These are phyloP conservation scores for Termitomyces heimii DNA, from an alignment of 768 basidiomycete genomes.

Conservation along the genomic window DNA sequence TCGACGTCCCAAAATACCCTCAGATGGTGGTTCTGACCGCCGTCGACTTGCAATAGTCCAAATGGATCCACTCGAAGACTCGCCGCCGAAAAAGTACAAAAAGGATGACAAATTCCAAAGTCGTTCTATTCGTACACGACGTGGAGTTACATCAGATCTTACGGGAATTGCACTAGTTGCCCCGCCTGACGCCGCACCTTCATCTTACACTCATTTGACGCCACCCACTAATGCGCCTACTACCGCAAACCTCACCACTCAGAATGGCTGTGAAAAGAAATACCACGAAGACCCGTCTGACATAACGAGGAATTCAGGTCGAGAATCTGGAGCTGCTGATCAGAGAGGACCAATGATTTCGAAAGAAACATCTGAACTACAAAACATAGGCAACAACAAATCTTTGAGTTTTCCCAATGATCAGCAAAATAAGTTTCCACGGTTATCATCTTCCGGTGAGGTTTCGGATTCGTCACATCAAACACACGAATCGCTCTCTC, in stretches of 20 bases:
- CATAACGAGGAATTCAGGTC: constrained; percentile 22
- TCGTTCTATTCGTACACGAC: constrained; percentile 30
- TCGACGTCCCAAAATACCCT: constrained; percentile 45
- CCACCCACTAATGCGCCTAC: constrained; percentile 47
- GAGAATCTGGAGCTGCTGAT: constrained; percentile 48
- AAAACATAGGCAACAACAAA: constrained; percentile 20
- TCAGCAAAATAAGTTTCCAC: constrained; percentile 26
- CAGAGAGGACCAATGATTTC: constrained; percentile 14
- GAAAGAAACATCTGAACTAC: constrained; percentile 12
- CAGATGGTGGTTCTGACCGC: constrained; percentile 58
- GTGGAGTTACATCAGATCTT: constrained; percentile 33
- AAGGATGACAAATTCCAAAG: constrained; percentile 21
- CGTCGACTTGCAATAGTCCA: constrained; percentile 64
- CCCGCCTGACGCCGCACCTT: constrained; percentile 61
- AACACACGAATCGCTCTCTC: constrained; percentile 23
- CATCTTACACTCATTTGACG: constrained; percentile 45
- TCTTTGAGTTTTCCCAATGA: constrained; percentile 23
- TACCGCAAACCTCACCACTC: constrained; percentile 13
- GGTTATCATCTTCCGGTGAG: constrained; percentile 23
- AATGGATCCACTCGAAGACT: constrained; percentile 37
- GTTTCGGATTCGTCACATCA: constrained; percentile 19
- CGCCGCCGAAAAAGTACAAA: constrained; percentile 17
- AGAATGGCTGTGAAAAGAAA: constrained; percentile 12
- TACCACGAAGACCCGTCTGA: constrained; percentile 50
- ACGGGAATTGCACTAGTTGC: constrained; percentile 62